Evolutionary conservation across 1,284 basidiomycete genomes (phyloP).

Genomic region (Heliocybe sulcata): DNA sequence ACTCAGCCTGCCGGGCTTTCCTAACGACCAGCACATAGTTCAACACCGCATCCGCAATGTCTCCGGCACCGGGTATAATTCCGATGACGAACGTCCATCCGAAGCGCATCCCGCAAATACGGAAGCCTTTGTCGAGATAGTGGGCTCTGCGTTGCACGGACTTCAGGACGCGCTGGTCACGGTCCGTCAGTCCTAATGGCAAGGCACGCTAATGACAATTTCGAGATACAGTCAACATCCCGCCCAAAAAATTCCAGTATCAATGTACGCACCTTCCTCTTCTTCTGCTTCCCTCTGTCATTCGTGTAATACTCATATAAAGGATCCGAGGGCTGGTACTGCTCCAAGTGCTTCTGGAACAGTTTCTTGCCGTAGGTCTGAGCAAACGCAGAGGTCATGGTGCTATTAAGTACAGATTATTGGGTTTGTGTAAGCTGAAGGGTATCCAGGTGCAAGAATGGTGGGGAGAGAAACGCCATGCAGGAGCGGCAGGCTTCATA

Average conservation of each 20-base stretch:
- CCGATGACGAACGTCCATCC: constrained; percentile 85
- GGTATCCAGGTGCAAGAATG: no score
- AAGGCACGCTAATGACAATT: constrained; percentile 55
- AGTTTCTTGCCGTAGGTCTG: constrained; percentile 44
- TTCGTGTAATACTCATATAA: constrained; percentile 74
- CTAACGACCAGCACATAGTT: constrained; percentile 78
- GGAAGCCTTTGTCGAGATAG: constrained; percentile 88
- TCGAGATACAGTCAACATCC: no score
- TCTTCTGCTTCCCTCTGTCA: constrained; percentile 56
- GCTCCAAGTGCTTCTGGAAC: constrained; percentile 53
- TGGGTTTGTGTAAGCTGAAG: no score
- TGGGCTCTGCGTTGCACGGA: constrained; percentile 79
- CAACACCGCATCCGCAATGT: constrained; percentile 54
- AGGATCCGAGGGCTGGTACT: constrained; percentile 71
- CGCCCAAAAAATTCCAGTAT: no score
- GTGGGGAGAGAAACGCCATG: no score
- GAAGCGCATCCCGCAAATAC: constrained; percentile 76
- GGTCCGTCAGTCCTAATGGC: constrained; percentile 72
- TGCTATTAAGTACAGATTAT: no score
- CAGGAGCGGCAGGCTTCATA: not conserved
- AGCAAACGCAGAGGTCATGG: constrained; percentile 32
- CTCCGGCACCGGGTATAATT: constrained; percentile 69
- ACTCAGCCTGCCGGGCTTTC: constrained; percentile 67
- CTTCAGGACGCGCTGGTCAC: constrained; percentile 73
- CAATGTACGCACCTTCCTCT: constrained; percentile 59